Evolutionary conservation across 345 rosid species (phyloP), one percentile per base, ranked within the genome.

Genomic region (Excoecaria cochinchinensis): DNA sequence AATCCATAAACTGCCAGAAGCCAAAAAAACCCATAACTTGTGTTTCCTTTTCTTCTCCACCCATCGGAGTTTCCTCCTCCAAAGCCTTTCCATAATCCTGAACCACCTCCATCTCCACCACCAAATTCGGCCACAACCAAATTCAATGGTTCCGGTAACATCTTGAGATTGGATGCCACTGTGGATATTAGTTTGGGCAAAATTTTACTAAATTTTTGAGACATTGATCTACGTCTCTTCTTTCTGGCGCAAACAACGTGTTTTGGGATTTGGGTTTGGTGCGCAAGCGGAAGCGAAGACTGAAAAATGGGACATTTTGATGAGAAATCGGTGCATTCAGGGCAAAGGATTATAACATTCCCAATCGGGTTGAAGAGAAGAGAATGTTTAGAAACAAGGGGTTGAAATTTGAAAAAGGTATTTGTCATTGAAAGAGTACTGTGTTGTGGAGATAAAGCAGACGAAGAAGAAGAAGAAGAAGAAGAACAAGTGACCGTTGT

Each of bases 71-170:
- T 64, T 68, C 78, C 85, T 50, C 83, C 78, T 44, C 82, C 85
- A 14, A 78, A 82, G n/a, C 83, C 84, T 57, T 77, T 86, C 80
- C 67, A 38, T 67, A 81, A 66, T 48, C 79, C 80, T 5, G 16
- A 63, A n/a, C 77, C 80, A 0, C 84, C 80, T 5, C 88, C 85
- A 69, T 73, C 82, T 9, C 75, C 84, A 39, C 78, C 84, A 8
- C 48, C 59, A 3, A 85, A 75, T 81, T 75, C 85, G 16, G 55
- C 79, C 1, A 83, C 40, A 25, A 85, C 44, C 53, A 80, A 15
- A 80, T 76, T 80, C 67, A 84, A 44, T 4, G 90, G 93, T 36
- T 74, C 87, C n/a, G 90, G 87, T 58, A 85, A 77, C 44, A 81
- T 72, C 73, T 76, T 84, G 81, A 81, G 79, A 69, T 82, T 78